Percentiles rank a stretch among this genome's conserved stretches.
Conservation (phyloP, 2,329 filamentous ascomycete species). For the Penicillium sp. region DNA sequence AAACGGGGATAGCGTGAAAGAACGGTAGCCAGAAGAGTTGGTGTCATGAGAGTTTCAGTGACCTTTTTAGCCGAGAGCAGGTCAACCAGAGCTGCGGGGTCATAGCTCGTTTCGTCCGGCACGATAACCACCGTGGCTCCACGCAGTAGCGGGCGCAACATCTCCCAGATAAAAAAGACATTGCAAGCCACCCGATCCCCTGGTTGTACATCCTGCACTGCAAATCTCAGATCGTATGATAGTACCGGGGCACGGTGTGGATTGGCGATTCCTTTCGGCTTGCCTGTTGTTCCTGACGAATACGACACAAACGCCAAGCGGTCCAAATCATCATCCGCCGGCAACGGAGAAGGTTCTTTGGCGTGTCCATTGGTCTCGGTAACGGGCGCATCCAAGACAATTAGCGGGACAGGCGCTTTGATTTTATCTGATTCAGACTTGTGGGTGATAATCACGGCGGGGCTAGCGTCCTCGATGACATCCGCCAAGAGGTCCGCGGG, state of each 20-base stretch:
- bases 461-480: slow-evolving; percentile 72
- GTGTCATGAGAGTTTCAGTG: slow-evolving; percentile 81
- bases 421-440: slow-evolving; percentile 64
- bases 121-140: slow-evolving; percentile 74
- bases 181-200: slow-evolving; percentile 83
- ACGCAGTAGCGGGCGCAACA: slow-evolving; percentile 70
- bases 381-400: slow-evolving; percentile 58
- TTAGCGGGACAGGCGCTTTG: slow-evolving; percentile 58
- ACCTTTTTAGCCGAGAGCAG: slow-evolving; percentile 64
- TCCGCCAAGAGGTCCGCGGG: slow-evolving; percentile 70
- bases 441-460: slow-evolving; percentile 68
- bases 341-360: slow-evolving; percentile 51
- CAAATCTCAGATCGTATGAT: slow-evolving; percentile 72
- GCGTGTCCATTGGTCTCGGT: slow-evolving; percentile 38
- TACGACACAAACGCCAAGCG: slow-evolving; percentile 77
- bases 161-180: slow-evolving; percentile 86
- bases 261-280: slow-evolving; percentile 79
- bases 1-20: slow-evolving; percentile 68
- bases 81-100: slow-evolving; percentile 70
- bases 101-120: slow-evolving; percentile 74
- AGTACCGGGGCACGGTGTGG: slow-evolving; percentile 70
- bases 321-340: slow-evolving; percentile 67
- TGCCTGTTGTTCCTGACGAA: slow-evolving; percentile 73
- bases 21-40: slow-evolving; percentile 72
- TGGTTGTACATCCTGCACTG: slow-evolving; percentile 64